Evolutionary conservation across 805 yeast species (phyloP).

Genomic region (Kodamaea neixiangensis): DNA sequence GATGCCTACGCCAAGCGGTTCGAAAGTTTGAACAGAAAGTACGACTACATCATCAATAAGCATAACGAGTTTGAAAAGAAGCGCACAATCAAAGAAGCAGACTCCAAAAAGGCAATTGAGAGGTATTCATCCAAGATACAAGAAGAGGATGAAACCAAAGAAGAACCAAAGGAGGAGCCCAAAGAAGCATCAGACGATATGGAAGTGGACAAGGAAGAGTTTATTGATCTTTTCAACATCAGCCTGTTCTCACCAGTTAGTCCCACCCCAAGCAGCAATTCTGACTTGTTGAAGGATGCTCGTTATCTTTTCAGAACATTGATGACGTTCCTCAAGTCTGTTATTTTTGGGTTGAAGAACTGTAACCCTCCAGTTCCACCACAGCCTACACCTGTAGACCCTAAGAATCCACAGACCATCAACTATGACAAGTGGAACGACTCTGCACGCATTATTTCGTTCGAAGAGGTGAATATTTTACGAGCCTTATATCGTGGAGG

Average conservation of each 20-base stretch:
- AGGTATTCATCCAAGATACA: slow-evolving; percentile 33
- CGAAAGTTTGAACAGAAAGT: slow-evolving; percentile 69
- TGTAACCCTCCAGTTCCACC: slow-evolving; percentile 77
- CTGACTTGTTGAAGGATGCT: slow-evolving; percentile 83
- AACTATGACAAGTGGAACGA: slow-evolving; percentile 72
- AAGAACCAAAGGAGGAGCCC: slow-evolving; percentile 18
- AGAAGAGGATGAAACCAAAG: slow-evolving; percentile 24
- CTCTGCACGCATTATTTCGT: slow-evolving; percentile 77
- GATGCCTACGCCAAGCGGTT: slow-evolving; percentile 87
- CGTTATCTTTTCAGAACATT: slow-evolving; percentile 83
- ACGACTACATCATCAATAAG: slow-evolving; percentile 61
- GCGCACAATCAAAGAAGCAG: slow-evolving; percentile 41
- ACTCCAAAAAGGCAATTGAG: slow-evolving; percentile 42
- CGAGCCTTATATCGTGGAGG: slow-evolving; percentile 82
- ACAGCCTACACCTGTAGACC: slow-evolving; percentile 44
- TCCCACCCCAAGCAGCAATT: slow-evolving; percentile 48
- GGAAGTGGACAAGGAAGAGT: slow-evolving; percentile 18
- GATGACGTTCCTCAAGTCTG: slow-evolving; percentile 86
- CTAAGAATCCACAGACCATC: slow-evolving; percentile 43
- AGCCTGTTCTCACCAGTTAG: slow-evolving; percentile 57
- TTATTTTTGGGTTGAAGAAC: slow-evolving; percentile 82
- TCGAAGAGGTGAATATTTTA: slow-evolving; percentile 79
- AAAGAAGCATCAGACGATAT: slow-evolving; percentile 18
- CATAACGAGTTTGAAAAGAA: slow-evolving; percentile 55
- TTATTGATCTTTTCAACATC: slow-evolving; percentile 35